Base-by-base conservation (phyloP, 169 alveolate species). In the Plasmodium knowlesi region DNA sequence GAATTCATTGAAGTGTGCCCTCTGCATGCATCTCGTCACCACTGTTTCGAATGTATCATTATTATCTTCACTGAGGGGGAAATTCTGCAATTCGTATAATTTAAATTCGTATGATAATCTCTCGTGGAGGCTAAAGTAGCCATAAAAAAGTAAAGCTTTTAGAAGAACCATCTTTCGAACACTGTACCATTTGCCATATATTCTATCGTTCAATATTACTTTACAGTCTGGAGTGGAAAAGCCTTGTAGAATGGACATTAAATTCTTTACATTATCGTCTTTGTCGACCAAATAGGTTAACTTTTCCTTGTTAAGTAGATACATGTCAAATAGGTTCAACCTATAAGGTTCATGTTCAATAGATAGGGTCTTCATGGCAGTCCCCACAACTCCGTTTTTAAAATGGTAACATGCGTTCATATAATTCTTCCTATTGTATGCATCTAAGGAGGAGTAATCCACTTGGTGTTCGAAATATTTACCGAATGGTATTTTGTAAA, bases 81-180 rank as follows among this genome's bases (percentile, higher is more conserved):
- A 85, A 14, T 74, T 43, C 43, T 85, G 80, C n/a, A 19, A 78
- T 67, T 85, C 93, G 43, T 85, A 85, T 53, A 73, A 5, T 76
- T 85, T 85, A 85, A 85, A 85, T 76, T 85, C 93, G 46, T 85
- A 85, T 16, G 93, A 85, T 85, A 85, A 85, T 19, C 85, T 72
- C 43, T 85, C 93, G 80, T 85, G 46, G 30, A 85, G 14, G 41
- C 34, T 73, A 50, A 85, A 85, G 79, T 85, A 74, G 10, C 93
- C 93, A 73, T 85, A 85, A 74, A 73, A 85, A 30, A 85, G 37
- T 32, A 85, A 85, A 43, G 80, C 28, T 54, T 85, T 85, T 76
- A 85, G 32, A 19, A 85, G 39, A n/a, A 43, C 46, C 79, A 74
- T 85, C 79, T 85, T 85, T 30, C 79, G 19, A 74, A 85, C 80